Evolutionary conservation across 768 basidiomycete species (phyloP), one percentile per base, ranked within the genome.

Genomic region (Scleroderma citrinum): DNA sequence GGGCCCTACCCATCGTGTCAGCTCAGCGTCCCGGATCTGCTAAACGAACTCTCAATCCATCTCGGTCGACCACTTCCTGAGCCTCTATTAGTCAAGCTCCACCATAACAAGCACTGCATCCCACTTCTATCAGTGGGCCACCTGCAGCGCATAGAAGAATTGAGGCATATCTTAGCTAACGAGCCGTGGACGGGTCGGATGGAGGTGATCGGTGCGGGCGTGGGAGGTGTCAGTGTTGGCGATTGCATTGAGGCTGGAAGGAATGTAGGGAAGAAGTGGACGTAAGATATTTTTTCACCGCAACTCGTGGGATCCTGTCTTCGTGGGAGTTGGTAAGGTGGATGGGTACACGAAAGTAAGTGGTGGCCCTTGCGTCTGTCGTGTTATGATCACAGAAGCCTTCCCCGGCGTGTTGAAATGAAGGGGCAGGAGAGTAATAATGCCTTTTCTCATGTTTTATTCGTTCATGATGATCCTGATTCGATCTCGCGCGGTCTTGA

Each of bases 171-270:
- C 10, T 61, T 88, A 41, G 45, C 47, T 2, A 65, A 56, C 52
- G 62, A 49, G 57, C 69, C 52, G 65, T 82, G 80, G 75, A 63
- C 54, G 54, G 75, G 72, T 48, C 60, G 55, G 42, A 54, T 92
- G 61, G 80, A 81, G 47, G 72, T 92, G 3, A 68, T 87, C 7
- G 93, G 93, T n/a, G 87, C 89, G 11, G 88, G 90, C 2, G 85
- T 92, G 29, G 81, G 81, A 0, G 92, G 92, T 2, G 87, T 92
- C 3, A 92, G 92, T 56, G 77, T 94, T 1, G 83, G 82, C 7
- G 92, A 95, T 59, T 94, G 92, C 63, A 75, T 93, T 11, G 80
- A 83, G 57, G 80, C 81, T 5, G 92, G 86, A 13, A 78, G 83
- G 62, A 70, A 65, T 19, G 84, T 70, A 45, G 81, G 78, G 36